These are phyloP conservation scores for Neolentinus lepideus DNA, from an alignment of 1,284 basidiomycete genomes.

Conservation along the genomic window DNA sequence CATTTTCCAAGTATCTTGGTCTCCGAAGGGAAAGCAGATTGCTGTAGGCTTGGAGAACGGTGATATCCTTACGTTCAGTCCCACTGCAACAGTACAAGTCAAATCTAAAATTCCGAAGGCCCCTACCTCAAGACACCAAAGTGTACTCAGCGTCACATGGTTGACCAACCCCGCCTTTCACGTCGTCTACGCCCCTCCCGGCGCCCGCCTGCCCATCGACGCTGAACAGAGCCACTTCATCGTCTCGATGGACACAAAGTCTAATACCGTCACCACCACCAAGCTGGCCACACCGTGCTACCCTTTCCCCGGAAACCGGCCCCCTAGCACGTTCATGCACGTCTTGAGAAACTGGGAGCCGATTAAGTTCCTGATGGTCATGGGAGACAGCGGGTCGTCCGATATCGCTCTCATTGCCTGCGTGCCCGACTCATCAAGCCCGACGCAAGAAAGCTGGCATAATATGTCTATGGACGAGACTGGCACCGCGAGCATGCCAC, in stretches of 20 bases:
- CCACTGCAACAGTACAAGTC: conserved; percentile 43
- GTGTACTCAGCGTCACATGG: conserved; percentile 59
- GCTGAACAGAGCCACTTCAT: conserved; percentile 53
- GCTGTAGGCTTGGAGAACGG: conserved; percentile 70
- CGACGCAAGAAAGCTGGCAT: conserved; percentile 46
- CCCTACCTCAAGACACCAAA: conserved; percentile 29
- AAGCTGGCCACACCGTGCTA: conserved; percentile 46
- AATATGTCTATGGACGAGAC: conserved; percentile 73
- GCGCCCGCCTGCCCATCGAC: conserved; percentile 22
- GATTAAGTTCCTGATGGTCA: conserved; percentile 52
- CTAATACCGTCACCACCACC: conserved; percentile 39
- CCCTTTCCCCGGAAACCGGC: conserved; percentile 41
- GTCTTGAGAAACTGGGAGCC: conserved; percentile 62
- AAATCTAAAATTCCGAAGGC: conserved; percentile 60
- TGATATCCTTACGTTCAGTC: conserved; percentile 64
- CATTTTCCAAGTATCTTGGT: conserved; percentile 57
- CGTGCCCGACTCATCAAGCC: conserved; percentile 25
- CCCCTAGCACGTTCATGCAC: conserved; percentile 48
- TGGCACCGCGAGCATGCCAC: conserved; percentile 57
- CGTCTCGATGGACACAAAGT: conserved; percentile 53
- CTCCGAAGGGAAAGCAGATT: conserved; percentile 81
- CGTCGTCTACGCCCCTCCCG: conserved; percentile 53
- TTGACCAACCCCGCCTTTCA: conserved; percentile 70
- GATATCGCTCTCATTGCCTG: conserved; percentile 70
- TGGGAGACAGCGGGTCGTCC: conserved; percentile 68